Evolutionary conservation across 2,329 filamentous ascomycete species (phyloP), one percentile per base, ranked within the genome.

Genomic region (Colletotrichum costaricense): DNA sequence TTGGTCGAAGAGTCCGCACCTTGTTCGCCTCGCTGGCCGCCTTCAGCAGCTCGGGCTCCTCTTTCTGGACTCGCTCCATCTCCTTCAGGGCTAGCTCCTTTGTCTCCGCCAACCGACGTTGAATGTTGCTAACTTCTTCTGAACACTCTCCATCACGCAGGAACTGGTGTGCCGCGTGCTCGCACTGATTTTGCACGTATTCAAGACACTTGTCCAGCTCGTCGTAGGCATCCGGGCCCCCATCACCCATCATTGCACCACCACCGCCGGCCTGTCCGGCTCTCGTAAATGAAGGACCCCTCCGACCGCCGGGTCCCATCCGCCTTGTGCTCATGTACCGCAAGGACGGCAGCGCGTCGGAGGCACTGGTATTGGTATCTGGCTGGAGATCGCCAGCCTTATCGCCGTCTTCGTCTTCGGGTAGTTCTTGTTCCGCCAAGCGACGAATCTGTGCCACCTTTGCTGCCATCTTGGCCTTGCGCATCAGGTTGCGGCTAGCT

Each of bases 121-220:
- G 90, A 66, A 95, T 93, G 59, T 91, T 92, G 30, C 87, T 86
- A 52, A 98, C 88, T 81, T 97, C 94, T 22, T 90, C 88, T n/a
- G 86, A 88, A 82, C 95, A 98, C 78, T 97, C 93, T 12, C 95
- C 95, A 66, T 95, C 93, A 28, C 95, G 91, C n/a, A 98, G 86
- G 74, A 97, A 95, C 78, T 97, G 94, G 79, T 97, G 95, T 0
- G 95, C 95, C 3, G 93, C 95, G 67, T 92, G 92, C 83, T 98
- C 95, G 80, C 94, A 97, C 77, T 95, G 90, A 69, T 88, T 89
- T 81, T 98, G 95, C 5, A 94, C 93, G 75, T 90, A 90, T 79
- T 98, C 95, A 30, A 98, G 86, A 1, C 90, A 89, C 79, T 93
- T 93, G 80, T 98, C 95, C 1, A 95, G 87, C 57, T 90, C 87